A percentile compares a stretch with the other conserved stretches of the same genome.
These are phyloP conservation scores for Gossypium schwendimanii DNA, from an alignment of 441 rosid species.

Conservation along the genomic window DNA sequence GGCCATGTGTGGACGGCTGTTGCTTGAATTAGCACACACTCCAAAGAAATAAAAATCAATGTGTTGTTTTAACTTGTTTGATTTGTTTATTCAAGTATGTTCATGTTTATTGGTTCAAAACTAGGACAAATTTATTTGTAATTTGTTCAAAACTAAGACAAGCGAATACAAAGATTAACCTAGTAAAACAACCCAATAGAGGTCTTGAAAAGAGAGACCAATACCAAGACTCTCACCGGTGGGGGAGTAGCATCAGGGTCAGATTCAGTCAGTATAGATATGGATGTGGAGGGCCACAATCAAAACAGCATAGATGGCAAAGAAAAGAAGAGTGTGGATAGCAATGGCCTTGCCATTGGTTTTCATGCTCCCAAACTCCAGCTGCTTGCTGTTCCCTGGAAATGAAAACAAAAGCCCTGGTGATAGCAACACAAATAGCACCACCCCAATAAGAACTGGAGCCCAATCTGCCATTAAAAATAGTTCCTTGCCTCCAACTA, in stretches of 20 bases:
- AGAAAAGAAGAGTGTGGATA: constrained; percentile 73
- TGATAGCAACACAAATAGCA: constrained; percentile 66
- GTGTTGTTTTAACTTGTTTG: background rate
- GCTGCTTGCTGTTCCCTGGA: constrained; percentile 52
- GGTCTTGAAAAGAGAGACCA: constrained; percentile 3
- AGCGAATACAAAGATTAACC: background rate
- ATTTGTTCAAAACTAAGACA: background rate
- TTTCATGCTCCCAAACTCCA: constrained; percentile 80
- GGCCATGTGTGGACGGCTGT: background rate
- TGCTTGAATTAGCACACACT: background rate
- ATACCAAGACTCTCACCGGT: constrained; percentile 8
- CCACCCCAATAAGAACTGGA: constrained; percentile 73
- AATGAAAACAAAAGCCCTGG: constrained; percentile 78
- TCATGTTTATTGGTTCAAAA: too few relatives aligned
- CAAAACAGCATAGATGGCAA: constrained; percentile 60
- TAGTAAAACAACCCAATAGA: background rate
- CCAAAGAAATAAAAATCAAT: background rate
- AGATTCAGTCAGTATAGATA: constrained; percentile 61
- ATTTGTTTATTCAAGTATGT: too few relatives aligned
- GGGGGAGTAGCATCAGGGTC: background rate
- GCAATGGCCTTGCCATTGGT: constrained; percentile 83
- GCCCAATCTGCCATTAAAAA: constrained; percentile 82
- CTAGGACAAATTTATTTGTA: background rate
- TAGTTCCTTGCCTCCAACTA: background rate
- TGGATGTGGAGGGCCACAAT: constrained; percentile 68